Evolutionary conservation across 345 rosid species (phyloP).

Genomic region (Citropsis articulata): DNA sequence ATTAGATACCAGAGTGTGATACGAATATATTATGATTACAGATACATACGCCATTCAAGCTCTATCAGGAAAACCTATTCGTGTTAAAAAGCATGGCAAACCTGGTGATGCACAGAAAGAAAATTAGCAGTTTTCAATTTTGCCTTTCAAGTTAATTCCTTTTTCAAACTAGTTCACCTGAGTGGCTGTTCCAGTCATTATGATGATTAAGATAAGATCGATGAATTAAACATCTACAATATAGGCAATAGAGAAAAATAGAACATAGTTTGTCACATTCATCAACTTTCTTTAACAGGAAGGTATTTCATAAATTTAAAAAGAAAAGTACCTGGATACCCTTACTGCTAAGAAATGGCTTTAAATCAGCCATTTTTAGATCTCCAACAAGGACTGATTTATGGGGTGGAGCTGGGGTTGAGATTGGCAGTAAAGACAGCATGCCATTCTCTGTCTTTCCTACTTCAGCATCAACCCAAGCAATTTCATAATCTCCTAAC

Average conservation of each 20-base stretch:
- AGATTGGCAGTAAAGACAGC: slow-evolving; percentile 63
- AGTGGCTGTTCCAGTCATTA: not conserved
- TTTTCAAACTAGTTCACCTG: not conserved
- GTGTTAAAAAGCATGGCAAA: no score
- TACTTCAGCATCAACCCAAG: slow-evolving; percentile 88
- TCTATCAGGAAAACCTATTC: not conserved
- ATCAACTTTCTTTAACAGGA: not conserved
- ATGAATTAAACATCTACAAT: not conserved
- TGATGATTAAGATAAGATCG: not conserved
- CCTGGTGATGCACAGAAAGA: not conserved
- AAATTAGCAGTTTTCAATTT: not conserved
- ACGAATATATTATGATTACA: no score
- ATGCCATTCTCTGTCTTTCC: slow-evolving; percentile 77
- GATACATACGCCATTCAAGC: not conserved
- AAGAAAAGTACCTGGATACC: slow-evolving; percentile 67
- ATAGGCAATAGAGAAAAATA: not conserved
- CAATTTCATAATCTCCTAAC: slow-evolving; percentile 93
- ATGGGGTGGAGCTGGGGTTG: slow-evolving; percentile 62
- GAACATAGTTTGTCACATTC: not conserved
- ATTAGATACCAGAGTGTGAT: not conserved
- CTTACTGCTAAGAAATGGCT: slow-evolving; percentile 82
- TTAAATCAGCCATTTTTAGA: slow-evolving; percentile 87
- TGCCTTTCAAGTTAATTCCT: not conserved
- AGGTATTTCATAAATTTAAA: not conserved
- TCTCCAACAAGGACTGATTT: slow-evolving; percentile 93